Evolutionary conservation across 106 monocot genomes (phyloP), one percentile per base, ranked within the genome.

Genomic region (Allium fistulosum): DNA sequence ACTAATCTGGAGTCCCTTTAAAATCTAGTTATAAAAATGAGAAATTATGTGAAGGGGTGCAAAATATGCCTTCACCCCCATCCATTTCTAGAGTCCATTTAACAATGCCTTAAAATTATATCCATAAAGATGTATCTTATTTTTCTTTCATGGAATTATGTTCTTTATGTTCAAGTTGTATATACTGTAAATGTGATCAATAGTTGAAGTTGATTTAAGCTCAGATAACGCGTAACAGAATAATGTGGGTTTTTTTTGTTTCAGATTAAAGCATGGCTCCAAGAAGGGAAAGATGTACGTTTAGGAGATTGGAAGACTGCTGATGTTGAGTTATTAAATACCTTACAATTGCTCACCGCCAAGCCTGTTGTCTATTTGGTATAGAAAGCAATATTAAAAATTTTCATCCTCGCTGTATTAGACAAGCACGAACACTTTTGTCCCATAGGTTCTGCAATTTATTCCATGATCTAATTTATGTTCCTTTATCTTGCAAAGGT

Each of bases 321-420:
- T 66, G 97, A 99, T 47, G 73, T 92, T 69, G 97, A 99, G 75
- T 84, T 99, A 17, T 69, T 99, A 69, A 99, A 99, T 48, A 92
- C 89, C 48, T 92, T 92, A 51, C 97, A 99, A 71, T 75, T 99
- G 70, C 89, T 99, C 49, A 74, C 97, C 8, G 88, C 92, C 26
- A 99, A 99, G 66, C 87, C 97, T 77, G 87, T 99, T 76, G 92
- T 99, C 48, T 99, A 99, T 77, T 71, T 99, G 86, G 97, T 99
- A 90, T 17, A 46, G 11, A 47, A 57, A 62, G 16, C 63, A 67
- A 27, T 67, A 67, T 12, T 12, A 55, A 12, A 68, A 7, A 27
- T 57, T 62, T 22, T 62, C 9, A 8, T 62, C 10, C 46, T 17
- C 51, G 37, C 57, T 69, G 4, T 56, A 37, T 7, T 69, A 15